Base-by-base conservation (phyloP, 305 asterid genomes). In the Rubia tinctorum region DNA sequence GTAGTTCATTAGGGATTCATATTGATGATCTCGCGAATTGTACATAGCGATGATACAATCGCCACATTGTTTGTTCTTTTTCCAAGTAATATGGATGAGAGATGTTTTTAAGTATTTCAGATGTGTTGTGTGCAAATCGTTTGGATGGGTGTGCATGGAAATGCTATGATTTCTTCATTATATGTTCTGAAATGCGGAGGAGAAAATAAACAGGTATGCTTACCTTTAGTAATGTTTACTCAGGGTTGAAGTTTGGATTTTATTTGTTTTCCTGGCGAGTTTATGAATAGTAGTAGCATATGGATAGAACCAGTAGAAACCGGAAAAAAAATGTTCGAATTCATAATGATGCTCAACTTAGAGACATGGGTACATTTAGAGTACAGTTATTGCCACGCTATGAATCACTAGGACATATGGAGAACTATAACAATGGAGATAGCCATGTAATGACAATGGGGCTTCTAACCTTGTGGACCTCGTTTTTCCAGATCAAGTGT, bases 381-480 rank as follows among this genome's bases (percentile, higher is more conserved):
- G 59, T 45, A 75, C 77, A 56, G 49, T 30, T 56, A 62, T 72
- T 86, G 77, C 53, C 56, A 64, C 4, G 4, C 43, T 39, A 44
- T 40, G 43, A 34, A 63, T 66, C 20, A 2, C 23, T 51, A 51
- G 47, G 43, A 39, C 64, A 66, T 71, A 64, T 37, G 73, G 30
- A 63, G 71, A 74, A 73, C 49, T 65, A 65, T 80, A 80, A 91
- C 30, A 82, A 69, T 30, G 98, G 87, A 53, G 89, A 77, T 39
- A 92, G 82, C 97, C 97, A 91, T 68, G 98, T 90, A 71, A 94
- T 77, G 3, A 81, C 90, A 61, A 92, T 82, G 0, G 98, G 94
- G 75, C 98, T 94, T 82, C 98, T 90, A 14, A 94, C 99, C 61
- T 20, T 87, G 56, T 88, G 96, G 69, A 68, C 75, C 73, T 84